phyloP scores from a whole-genome alignment of 305 asterid species.

The Euphrasia arctica region DNA sequence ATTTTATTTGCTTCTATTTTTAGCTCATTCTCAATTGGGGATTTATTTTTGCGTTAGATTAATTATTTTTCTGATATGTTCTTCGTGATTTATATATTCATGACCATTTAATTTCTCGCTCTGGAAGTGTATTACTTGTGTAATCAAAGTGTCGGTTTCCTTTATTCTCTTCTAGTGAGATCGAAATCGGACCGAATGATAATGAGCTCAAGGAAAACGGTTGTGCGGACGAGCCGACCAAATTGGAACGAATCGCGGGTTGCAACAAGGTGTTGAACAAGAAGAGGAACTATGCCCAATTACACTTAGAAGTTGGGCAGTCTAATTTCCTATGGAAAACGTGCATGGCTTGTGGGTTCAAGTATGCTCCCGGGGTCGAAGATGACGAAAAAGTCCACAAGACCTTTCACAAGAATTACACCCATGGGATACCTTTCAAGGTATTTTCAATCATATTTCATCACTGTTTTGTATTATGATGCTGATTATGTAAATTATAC shows the following conservation, averaged over 20 bases:
- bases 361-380: constrained; percentile 61
- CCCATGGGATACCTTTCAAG: constrained; percentile 64
- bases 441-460: constrained; percentile 21
- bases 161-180: constrained; percentile 26
- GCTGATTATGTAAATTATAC: neutral
- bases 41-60: too few species aligned
- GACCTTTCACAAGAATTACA: constrained; percentile 70
- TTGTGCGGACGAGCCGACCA: constrained; percentile 22
- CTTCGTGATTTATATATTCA: neutral
- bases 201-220: constrained; percentile 25
- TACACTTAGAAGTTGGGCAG: constrained; percentile 68
- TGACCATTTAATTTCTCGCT: neutral
- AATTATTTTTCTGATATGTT: too few species aligned
- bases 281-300: constrained; percentile 67
- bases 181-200: constrained; percentile 22
- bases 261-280: constrained; percentile 45
- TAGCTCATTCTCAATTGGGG: too few species aligned
- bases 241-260: constrained; percentile 23
- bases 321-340: constrained; percentile 60
- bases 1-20: too few species aligned
- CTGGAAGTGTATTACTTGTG: neutral
- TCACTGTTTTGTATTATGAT: neutral
- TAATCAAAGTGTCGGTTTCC: neutral
- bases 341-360: constrained; percentile 57
- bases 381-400: constrained; percentile 68